A percentile compares a stretch with the other conserved stretches of the same genome.
Conservation (phyloP, 805 yeast species). For the Wickerhamiella siamensis region DNA sequence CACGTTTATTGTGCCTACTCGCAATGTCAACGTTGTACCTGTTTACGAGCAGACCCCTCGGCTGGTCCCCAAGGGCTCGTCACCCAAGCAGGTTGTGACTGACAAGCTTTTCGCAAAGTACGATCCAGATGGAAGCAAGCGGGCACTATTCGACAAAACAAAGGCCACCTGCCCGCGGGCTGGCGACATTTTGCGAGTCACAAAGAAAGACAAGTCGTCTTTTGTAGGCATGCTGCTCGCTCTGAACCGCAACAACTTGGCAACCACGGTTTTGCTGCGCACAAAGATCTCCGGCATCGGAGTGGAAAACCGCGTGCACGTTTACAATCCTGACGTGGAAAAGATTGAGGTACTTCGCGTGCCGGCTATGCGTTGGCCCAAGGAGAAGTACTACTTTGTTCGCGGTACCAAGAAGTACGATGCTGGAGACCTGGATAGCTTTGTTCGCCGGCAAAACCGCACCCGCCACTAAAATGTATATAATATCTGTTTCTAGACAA, state of each 20-base stretch:
- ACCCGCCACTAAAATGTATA: conserved; percentile 2
- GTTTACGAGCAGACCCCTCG: conserved; percentile 25
- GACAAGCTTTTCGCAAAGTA: conserved; percentile 40
- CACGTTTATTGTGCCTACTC: conserved; percentile 30
- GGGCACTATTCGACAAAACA: conserved; percentile 35
- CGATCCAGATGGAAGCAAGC: conserved; percentile 62
- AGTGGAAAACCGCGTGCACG: conserved; percentile 67
- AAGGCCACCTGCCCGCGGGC: conserved; percentile 44
- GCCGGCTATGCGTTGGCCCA: conserved; percentile 53
- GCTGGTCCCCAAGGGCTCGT: conserved; percentile 20
- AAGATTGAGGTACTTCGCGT: conserved; percentile 65
- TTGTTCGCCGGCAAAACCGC: conserved; percentile 22
- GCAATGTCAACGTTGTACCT: conserved; percentile 22
- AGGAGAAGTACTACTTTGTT: conserved; percentile 83
- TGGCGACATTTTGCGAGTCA: conserved; percentile 71
- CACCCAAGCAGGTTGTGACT: conserved; percentile 32
- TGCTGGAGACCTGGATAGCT: conserved; percentile 26
- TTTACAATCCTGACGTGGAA: conserved; percentile 65
- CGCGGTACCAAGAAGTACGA: conserved; percentile 38
- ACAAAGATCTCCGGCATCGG: conserved; percentile 73
- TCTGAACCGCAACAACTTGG: conserved; percentile 55
- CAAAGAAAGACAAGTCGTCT: conserved; percentile 42
- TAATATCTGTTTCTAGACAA: background rate
- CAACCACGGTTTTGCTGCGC: conserved; percentile 66
- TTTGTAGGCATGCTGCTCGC: conserved; percentile 71